Conservation (phyloP, 768 basidiomycete genomes). For the Tricholoma bakamatsutake region DNA sequence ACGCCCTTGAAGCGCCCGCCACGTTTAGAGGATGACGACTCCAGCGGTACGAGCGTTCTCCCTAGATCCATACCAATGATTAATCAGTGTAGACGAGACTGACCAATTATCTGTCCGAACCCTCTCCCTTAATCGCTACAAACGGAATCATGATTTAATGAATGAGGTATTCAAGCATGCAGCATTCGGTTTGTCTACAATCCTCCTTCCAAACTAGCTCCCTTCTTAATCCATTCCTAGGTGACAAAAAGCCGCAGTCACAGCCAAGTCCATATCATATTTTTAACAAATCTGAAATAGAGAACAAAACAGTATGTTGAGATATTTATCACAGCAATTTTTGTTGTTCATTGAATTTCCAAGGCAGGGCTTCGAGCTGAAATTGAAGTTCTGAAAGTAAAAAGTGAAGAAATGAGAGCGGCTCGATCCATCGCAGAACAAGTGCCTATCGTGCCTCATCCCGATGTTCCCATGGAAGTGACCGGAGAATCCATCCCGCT, state of each 20-base stretch:
- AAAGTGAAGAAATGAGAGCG: slow-evolving; percentile 39
- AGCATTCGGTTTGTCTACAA: slow-evolving; percentile 45
- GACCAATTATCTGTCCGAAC: slow-evolving; percentile 71
- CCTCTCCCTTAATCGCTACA: slow-evolving; percentile 66
- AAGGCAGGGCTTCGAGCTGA: slow-evolving; percentile 57
- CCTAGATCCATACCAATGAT: not conserved
- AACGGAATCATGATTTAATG: slow-evolving; percentile 81
- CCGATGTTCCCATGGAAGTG: slow-evolving; percentile 6
- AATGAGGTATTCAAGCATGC: slow-evolving; percentile 75
- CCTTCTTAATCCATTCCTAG: slow-evolving; percentile 20
- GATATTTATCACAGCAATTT: not conserved
- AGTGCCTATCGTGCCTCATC: slow-evolving; percentile 4
- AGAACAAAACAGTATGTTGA: slow-evolving; percentile 46
- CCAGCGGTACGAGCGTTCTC: slow-evolving; percentile 41
- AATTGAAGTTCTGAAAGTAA: slow-evolving; percentile 47
- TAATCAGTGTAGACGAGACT: slow-evolving; percentile 43
- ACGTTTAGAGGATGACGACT: slow-evolving; percentile 54
- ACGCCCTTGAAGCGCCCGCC: slow-evolving; percentile 27
- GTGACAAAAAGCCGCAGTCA: slow-evolving; percentile 36
- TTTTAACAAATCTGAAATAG: slow-evolving; percentile 53
- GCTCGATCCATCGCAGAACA: slow-evolving; percentile 10
- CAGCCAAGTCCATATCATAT: slow-evolving; percentile 48
- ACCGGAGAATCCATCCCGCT: slow-evolving; percentile 5
- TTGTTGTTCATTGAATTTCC: not conserved
- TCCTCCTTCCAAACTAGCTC: not conserved